phyloP scores from a whole-genome alignment of 1,284 basidiomycete species.

The Irpex sp. region DNA sequence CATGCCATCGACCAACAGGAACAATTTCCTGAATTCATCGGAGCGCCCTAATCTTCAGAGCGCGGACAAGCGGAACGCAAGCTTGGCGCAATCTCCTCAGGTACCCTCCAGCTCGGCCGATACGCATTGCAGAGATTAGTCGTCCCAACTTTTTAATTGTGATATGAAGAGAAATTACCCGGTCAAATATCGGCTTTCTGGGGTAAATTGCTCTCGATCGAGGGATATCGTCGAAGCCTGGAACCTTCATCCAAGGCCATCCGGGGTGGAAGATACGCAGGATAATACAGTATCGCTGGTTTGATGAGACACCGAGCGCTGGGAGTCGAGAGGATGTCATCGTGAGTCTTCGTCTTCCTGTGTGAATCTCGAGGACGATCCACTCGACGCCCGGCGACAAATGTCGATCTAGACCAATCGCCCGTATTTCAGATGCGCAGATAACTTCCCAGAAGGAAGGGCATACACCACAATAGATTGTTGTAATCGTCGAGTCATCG shows the following conservation, averaged over 20 bases:
- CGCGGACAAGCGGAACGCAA: background rate
- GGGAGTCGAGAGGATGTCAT: background rate
- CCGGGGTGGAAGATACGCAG: background rate
- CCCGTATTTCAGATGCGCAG: background rate
- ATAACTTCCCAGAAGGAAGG: background rate
- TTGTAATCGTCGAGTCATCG: background rate
- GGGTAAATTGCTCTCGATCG: background rate
- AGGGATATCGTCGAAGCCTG: background rate
- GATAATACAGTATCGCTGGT: background rate
- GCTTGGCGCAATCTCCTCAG: too few relatives aligned
- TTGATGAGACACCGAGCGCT: background rate
- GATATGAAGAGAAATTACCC: background rate
- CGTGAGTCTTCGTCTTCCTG: background rate
- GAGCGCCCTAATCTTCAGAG: background rate
- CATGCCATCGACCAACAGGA: background rate
- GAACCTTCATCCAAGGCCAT: background rate
- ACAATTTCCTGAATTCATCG: background rate
- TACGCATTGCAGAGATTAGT: too few relatives aligned
- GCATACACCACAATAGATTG: background rate
- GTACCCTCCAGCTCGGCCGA: too few relatives aligned
- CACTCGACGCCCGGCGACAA: background rate
- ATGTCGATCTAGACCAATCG: background rate
- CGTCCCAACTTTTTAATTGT: background rate
- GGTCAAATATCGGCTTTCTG: background rate
- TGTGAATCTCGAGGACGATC: background rate